phyloP scores from a whole-genome alignment of 331 rosid genomes.

The Pyracantha coccinea region DNA sequence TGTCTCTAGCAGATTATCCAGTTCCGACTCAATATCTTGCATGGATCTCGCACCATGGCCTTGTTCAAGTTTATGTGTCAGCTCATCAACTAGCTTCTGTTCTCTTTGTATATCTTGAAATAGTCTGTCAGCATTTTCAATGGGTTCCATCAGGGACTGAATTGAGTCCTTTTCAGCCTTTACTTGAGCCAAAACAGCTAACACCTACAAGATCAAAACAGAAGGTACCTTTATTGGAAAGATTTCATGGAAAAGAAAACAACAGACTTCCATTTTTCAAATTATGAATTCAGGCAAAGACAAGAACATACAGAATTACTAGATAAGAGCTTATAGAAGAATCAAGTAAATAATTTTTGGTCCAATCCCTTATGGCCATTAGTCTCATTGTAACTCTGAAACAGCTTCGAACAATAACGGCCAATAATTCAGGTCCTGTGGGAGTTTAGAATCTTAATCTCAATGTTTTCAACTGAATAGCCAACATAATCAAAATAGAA shows the following conservation, averaged over 20 bases:
- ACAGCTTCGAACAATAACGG: not conserved
- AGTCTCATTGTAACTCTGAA: not conserved
- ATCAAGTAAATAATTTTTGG: not conserved
- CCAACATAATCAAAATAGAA: not conserved
- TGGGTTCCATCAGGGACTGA: slow-evolving; percentile 62
- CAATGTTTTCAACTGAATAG: not conserved
- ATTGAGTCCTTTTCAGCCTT: slow-evolving; percentile 66
- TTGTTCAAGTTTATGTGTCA: slow-evolving; percentile 61
- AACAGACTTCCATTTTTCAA: not conserved
- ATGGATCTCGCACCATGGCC: slow-evolving; percentile 61
- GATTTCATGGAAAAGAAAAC: not conserved
- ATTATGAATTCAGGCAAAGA: not conserved
- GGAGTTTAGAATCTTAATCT: not conserved
- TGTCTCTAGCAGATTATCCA: slow-evolving; percentile 54
- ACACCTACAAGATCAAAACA: slow-evolving; percentile 35
- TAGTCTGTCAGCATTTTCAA: slow-evolving; percentile 61
- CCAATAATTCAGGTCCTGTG: not conserved
- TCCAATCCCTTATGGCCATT: not conserved
- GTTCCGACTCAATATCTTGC: slow-evolving; percentile 71
- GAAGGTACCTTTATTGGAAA: not conserved
- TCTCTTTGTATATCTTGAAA: slow-evolving; percentile 56
- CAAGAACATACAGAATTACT: no score
- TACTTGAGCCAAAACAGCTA: slow-evolving; percentile 78
- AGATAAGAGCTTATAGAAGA: not conserved
- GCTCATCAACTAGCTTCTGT: slow-evolving; percentile 64